A percentile compares a stretch with the other conserved stretches of the same genome.
Conservation (phyloP, 2,329 filamentous ascomycete genomes). For the Zymoseptoria brevis region DNA sequence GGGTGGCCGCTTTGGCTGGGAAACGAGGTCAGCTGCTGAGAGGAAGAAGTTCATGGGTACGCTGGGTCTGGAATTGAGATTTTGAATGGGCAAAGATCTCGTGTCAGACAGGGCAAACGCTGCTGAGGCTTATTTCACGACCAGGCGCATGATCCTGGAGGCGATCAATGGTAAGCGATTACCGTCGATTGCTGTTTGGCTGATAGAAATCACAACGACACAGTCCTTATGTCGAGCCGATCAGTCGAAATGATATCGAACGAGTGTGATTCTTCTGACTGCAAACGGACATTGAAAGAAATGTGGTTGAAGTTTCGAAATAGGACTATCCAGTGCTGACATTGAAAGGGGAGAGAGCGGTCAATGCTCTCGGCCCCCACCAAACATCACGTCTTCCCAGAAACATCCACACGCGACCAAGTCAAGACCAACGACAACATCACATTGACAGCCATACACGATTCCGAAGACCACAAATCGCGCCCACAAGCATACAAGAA, state of each 20-base stretch:
- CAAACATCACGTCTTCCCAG: background rate
- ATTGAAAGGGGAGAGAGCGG: background rate
- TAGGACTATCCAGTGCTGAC: background rate
- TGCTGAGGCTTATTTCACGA: background rate
- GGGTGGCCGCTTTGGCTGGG: background rate
- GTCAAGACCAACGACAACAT: background rate
- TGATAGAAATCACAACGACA: too few relatives aligned
- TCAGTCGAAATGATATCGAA: too few relatives aligned
- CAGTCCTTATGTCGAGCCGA: too few relatives aligned
- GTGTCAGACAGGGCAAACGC: background rate
- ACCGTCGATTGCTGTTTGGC: background rate
- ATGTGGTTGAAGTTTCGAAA: background rate
- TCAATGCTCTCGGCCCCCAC: background rate
- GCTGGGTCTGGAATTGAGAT: background rate
- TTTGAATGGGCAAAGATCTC: background rate
- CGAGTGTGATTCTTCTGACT: background rate
- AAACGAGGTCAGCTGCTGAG: background rate
- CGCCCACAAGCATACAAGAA: too few relatives aligned
- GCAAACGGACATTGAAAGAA: background rate
- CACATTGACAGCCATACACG: background rate
- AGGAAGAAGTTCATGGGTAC: background rate
- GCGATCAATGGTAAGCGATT: background rate
- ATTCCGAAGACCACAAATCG: too few relatives aligned
- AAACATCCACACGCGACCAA: background rate
- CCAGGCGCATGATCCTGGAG: background rate